phyloP scores from a whole-genome alignment of 139 green algal species.

The Chlamydomonas urium region DNA sequence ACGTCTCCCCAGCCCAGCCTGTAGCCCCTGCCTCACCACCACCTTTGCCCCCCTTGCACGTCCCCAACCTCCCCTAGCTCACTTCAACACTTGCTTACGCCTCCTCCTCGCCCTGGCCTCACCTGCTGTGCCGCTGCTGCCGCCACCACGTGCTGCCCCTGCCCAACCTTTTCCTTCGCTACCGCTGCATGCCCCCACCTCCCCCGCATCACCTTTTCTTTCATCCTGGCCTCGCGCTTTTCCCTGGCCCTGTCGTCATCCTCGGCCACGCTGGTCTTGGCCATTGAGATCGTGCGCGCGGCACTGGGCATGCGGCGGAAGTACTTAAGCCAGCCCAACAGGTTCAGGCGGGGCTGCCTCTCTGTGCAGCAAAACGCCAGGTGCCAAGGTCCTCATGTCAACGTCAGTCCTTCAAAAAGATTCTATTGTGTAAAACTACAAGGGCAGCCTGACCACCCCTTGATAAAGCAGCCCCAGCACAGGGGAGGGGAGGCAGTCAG shows the following conservation, averaged over 20 bases:
- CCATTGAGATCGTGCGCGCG: background rate
- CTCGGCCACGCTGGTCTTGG: background rate
- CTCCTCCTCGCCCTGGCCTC: no score
- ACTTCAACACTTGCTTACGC: no score
- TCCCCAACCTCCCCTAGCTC: no score
- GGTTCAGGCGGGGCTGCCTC: background rate
- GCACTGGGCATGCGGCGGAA: background rate
- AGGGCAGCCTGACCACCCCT: background rate
- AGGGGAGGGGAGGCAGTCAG: no score
- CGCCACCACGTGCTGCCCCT: no score
- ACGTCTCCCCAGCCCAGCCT: no score
- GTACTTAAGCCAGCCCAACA: background rate
- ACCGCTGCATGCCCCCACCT: background rate
- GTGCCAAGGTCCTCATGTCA: background rate
- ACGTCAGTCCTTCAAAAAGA: background rate
- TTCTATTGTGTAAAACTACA: background rate
- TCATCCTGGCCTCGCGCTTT: no score
- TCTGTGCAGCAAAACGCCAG: background rate
- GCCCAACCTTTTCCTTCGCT: background rate
- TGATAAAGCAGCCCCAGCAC: background rate
- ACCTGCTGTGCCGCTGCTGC: no score
- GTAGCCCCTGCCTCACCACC: no score
- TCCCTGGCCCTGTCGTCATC: no score
- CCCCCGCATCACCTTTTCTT: no score
- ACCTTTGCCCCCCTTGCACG: no score